Conservation (phyloP, 805 yeast species). For the Starmera amethionina region DNA sequence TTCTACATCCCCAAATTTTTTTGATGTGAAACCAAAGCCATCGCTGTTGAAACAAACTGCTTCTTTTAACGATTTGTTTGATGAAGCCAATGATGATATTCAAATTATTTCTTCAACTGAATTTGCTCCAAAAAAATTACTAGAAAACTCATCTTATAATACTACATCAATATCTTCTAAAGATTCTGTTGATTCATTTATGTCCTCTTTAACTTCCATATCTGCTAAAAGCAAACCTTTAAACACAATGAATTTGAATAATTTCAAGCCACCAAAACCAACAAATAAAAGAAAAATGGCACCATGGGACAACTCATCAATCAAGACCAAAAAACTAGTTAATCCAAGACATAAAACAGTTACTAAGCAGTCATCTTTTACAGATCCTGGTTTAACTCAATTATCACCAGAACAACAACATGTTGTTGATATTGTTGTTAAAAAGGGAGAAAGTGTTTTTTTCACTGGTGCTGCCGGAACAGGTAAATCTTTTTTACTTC, state of each 20-base stretch:
- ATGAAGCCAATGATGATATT: background rate
- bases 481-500: conserved; percentile 66
- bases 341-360: conserved; percentile 6
- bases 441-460: conserved; percentile 45
- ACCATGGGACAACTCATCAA: conserved; percentile 1
- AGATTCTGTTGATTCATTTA: background rate
- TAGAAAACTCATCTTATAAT: background rate
- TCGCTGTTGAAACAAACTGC: background rate
- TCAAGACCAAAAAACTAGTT: conserved; percentile 1
- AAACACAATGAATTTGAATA: too few species aligned
- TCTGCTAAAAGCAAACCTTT: background rate
- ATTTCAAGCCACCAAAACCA: background rate
- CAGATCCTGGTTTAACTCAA: background rate
- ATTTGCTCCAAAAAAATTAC: background rate
- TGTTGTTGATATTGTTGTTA: conserved; percentile 43
- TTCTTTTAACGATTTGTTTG: background rate
- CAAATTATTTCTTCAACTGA: background rate
- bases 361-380: conserved; percentile 8
- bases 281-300: background rate
- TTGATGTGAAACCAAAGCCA: background rate
- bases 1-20: background rate
- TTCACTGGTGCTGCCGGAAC: conserved; percentile 87
- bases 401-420: conserved; percentile 38
- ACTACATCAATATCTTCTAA: background rate
- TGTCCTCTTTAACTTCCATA: background rate